A percentile compares a stretch with the other conserved stretches of the same genome.
These are phyloP conservation scores for Ophiostoma pallidulum DNA, from an alignment of 2,329 filamentous ascomycete species.

Conservation along the genomic window DNA sequence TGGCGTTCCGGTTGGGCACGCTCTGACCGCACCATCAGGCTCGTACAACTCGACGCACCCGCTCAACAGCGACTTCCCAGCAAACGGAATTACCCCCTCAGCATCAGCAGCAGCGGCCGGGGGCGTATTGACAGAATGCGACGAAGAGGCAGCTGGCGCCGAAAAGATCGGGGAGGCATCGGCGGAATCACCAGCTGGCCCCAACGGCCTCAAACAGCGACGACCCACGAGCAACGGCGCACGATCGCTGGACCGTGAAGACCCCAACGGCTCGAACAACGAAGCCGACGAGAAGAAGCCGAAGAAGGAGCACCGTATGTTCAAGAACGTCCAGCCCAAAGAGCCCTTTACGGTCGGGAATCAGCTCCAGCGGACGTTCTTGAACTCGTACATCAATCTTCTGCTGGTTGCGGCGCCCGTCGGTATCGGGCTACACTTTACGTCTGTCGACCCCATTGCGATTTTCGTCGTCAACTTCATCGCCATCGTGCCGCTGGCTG, in stretches of 20 bases:
- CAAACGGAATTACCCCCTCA: background rate
- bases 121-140: constrained; percentile 2
- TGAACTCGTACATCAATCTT: constrained; percentile 81
- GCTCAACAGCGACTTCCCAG: background rate
- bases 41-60: constrained; percentile 3
- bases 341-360: constrained; percentile 50
- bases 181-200: constrained; percentile 4
- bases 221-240: constrained; percentile 19
- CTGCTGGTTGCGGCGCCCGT: constrained; percentile 68
- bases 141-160: background rate
- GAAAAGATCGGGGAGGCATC: constrained; percentile 1
- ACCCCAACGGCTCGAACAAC: constrained; percentile 18
- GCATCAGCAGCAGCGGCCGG: background rate
- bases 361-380: constrained; percentile 63
- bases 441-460: constrained; percentile 44
- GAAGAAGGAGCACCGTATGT: constrained; percentile 30
- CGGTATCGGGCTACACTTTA: constrained; percentile 61
- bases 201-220: constrained; percentile 17
- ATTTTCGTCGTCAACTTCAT: constrained; percentile 89
- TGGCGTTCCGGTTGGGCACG: constrained; percentile 27
- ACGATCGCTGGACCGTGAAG: background rate
- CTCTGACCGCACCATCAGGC: constrained; percentile 4
- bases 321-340: constrained; percentile 40
- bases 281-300: constrained; percentile 30
- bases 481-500: constrained; percentile 80